Conservation (phyloP, 2,329 filamentous ascomycete species). For the Calonectria hawksworthii region DNA sequence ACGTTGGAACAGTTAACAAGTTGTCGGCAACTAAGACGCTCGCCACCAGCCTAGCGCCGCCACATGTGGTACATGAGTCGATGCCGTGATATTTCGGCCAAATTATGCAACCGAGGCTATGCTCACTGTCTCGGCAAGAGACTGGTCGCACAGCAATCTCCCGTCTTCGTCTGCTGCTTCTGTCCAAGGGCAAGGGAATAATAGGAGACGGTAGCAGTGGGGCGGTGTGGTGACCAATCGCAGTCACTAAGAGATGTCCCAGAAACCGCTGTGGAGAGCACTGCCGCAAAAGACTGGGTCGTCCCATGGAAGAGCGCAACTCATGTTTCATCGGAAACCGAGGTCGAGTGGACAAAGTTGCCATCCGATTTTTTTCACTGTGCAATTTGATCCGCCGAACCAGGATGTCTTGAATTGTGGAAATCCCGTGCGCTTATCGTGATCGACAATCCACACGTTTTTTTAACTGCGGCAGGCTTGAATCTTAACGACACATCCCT, state of each 20-base stretch:
- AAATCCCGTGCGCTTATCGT: conserved; percentile 13
- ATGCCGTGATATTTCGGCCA: background rate
- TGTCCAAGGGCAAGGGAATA: background rate
- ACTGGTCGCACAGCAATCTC: background rate
- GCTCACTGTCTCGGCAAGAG: background rate
- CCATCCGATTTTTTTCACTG: background rate
- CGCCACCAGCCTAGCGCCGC: background rate
- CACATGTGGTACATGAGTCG: background rate
- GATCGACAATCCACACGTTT: conserved; percentile 2
- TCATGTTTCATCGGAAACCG: background rate
- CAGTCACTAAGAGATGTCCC: background rate
- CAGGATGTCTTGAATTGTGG: background rate
- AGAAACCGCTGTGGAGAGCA: background rate
- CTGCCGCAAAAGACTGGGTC: background rate
- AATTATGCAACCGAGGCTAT: background rate
- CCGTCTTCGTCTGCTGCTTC: background rate
- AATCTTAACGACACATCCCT: background rate
- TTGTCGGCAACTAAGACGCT: background rate
- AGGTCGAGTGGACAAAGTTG: background rate
- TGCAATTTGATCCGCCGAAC: background rate
- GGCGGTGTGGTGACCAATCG: background rate
- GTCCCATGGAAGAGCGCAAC: background rate
- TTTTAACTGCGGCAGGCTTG: background rate
- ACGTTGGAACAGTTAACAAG: background rate
- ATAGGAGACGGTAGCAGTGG: background rate